Conservation (phyloP, 78 protist genomes). For the Dictyostelium discoideum region dicty_2.7 NC_007088.5:5417501-5418000, state of each 20-base stretch:
- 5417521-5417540: background rate
- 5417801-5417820: slow-evolving; percentile 37
- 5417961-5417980: slow-evolving; percentile 44
- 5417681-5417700: background rate
- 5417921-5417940: slow-evolving; percentile 23
- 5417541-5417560: too few relatives aligned
- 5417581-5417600: background rate
- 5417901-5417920: slow-evolving; percentile 13
- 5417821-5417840: slow-evolving; percentile 54
- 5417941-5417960: slow-evolving; percentile 70
- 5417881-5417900: background rate
- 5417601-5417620: background rate
- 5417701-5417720: background rate
- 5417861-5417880: slow-evolving; percentile 21
- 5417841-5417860: slow-evolving; percentile 25
- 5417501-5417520: too few relatives aligned
- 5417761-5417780: slow-evolving; percentile 55
- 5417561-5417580: too few relatives aligned
- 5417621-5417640: background rate
- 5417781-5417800: background rate
- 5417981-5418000: background rate
- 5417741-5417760: slow-evolving; percentile 19
- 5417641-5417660: background rate
- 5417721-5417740: background rate
- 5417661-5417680: background rate